These are phyloP conservation scores for Pichia sp. DNA, from an alignment of 1,139 yeast genomes.

Conservation along the genomic window DNA sequence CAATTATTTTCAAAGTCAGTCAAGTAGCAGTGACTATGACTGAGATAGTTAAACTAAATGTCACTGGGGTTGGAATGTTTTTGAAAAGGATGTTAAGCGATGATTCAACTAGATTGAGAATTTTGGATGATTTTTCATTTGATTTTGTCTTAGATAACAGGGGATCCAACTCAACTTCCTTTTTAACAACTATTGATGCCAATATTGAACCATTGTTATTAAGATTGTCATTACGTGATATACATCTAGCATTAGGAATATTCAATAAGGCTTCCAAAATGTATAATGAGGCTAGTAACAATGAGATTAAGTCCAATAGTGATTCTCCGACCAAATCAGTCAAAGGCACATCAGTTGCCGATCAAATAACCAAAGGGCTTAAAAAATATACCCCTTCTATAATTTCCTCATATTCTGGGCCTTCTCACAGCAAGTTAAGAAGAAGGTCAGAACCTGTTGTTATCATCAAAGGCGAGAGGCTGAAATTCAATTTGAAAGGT, in stretches of 20 bases:
- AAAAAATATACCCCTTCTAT: slow-evolving; percentile 64
- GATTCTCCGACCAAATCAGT: background rate
- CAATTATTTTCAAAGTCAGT: slow-evolving; percentile 82
- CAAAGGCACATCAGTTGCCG: slow-evolving; percentile 28
- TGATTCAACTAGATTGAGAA: slow-evolving; percentile 53
- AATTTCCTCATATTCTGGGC: slow-evolving; percentile 33
- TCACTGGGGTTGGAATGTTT: slow-evolving; percentile 81
- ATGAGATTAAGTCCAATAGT: background rate
- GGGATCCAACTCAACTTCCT: slow-evolving; percentile 49
- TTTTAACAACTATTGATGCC: slow-evolving; percentile 56
- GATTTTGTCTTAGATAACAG: slow-evolving; percentile 68
- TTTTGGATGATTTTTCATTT: slow-evolving; percentile 84
- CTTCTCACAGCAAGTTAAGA: slow-evolving; percentile 20
- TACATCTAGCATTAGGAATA: slow-evolving; percentile 67
- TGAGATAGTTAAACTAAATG: slow-evolving; percentile 55
- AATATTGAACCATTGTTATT: slow-evolving; percentile 75
- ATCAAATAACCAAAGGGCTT: slow-evolving; percentile 50
- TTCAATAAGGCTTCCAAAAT: slow-evolving; percentile 64
- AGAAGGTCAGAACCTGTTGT: slow-evolving; percentile 25
- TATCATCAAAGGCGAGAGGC: slow-evolving; percentile 61
- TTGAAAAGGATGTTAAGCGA: slow-evolving; percentile 65
- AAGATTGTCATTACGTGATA: slow-evolving; percentile 81
- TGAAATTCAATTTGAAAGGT: slow-evolving; percentile 70
- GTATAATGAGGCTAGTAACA: slow-evolving; percentile 26
- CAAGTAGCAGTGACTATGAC: slow-evolving; percentile 70